These are phyloP conservation scores for Prunus mume DNA, from an alignment of 306 rosid species.

Conservation along the genomic window DNA sequence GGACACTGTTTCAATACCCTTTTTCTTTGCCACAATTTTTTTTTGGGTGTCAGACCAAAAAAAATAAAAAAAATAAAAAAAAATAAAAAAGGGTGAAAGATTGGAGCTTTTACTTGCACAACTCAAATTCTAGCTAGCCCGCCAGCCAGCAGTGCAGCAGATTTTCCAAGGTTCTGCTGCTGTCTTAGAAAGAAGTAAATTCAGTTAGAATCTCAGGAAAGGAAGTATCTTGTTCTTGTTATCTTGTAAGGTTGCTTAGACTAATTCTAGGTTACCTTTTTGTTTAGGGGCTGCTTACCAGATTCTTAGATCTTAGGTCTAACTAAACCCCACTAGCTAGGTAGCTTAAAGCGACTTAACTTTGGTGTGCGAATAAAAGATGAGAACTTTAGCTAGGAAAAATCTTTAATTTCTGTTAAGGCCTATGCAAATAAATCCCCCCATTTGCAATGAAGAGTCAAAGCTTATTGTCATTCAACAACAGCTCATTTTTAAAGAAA, in stretches of 20 bases:
- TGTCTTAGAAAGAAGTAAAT: not conserved
- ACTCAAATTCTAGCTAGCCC: not conserved
- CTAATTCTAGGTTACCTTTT: not conserved
- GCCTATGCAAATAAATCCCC: not conserved
- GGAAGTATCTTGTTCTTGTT: conserved; percentile 27
- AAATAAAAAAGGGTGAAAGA: not conserved
- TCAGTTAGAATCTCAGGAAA: not conserved
- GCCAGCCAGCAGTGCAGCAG: not conserved
- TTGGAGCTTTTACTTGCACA: not conserved
- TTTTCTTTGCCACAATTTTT: not conserved
- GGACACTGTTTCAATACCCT: not conserved
- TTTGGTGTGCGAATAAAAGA: not conserved
- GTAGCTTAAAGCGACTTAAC: conserved; percentile 15
- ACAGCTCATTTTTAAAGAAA: not conserved
- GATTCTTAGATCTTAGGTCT: conserved; percentile 1
- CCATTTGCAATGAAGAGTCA: not conserved
- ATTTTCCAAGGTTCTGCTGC: not conserved
- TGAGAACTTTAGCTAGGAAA: not conserved
- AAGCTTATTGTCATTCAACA: conserved; percentile 9
- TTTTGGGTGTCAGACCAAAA: not conserved
- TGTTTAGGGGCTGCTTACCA: not conserved
- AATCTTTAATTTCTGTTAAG: not conserved
- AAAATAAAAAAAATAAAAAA: too few species aligned
- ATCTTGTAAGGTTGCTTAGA: not conserved
- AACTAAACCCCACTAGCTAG: not conserved